Evolutionary conservation across 208 protist genomes (phyloP), one percentile per base, ranked within the genome.

Genomic region (Wallacemonas sp.): DNA sequence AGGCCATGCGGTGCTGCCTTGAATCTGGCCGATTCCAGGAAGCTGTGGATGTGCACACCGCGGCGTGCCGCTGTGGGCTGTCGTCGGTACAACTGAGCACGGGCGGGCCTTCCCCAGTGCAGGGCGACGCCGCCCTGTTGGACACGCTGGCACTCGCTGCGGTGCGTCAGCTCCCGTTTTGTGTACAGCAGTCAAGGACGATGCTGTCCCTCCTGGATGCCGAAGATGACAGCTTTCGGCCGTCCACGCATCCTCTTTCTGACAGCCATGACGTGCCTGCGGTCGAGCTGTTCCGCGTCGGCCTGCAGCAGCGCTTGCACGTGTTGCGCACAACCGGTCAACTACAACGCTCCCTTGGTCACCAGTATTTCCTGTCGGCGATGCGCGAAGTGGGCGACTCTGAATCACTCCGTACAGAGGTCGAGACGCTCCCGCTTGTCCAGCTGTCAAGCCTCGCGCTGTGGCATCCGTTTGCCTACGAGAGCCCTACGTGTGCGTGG

Each of bases 1-100:
- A 26, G 0, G 75, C 76, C 13, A 93, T 93, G 87, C 66, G 44
- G n/a, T 30, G 68, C 21, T 93, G 87, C 48, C 70, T 93, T 8
- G 26, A 45, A 9, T 60, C 76, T 42, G 54, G 63, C n/a, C 76
- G 73, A 19, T 48, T 79, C 32, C 57, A 44, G 1, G 87, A 93
- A 46, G 87, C 87, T 5, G 52, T 89, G 2, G 71, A 82, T 21
- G 66, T 90, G 22, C 79, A 93, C 61, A 54, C 68, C 24, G 60
- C 73, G 5, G 42, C 73, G 33, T 77, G 64, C 44, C 42, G 57
- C 33, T 60, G 54, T n/a, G 79, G 79, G 1, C 37, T 81, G 52
- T 13, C 55, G 12, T 37, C 29, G 50, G 6, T 39, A 13, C 27
- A 19, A n/a, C 3, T n/a, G n/a, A n/a, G n/a, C n/a, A n/a, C n/a